Evolutionary conservation across 495 filamentous ascomycete species (phyloP).

Genomic region (Parmelia sp.): DNA sequence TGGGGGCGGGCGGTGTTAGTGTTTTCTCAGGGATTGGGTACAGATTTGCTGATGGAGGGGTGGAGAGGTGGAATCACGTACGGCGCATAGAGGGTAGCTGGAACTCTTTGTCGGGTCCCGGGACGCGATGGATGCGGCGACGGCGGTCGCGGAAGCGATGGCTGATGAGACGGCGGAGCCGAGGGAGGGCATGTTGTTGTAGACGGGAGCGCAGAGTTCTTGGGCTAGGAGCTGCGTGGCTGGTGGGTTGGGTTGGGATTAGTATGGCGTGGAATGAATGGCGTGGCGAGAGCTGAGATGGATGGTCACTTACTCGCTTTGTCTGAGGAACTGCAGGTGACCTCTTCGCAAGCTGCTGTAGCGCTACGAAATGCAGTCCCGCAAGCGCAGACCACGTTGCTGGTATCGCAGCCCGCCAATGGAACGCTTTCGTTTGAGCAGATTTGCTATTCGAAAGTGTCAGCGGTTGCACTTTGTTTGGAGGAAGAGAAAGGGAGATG

Average conservation of each 20-base stretch:
- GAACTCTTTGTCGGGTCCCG: background rate
- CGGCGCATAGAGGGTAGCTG: background rate
- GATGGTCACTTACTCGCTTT: background rate
- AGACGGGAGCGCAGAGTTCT: slow-evolving; percentile 11
- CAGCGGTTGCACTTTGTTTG: background rate
- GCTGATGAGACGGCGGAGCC: background rate
- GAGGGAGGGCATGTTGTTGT: background rate
- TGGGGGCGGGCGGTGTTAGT: background rate
- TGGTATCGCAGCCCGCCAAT: background rate
- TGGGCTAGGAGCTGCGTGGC: background rate
- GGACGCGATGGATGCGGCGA: background rate
- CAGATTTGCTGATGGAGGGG: background rate
- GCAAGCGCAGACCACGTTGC: slow-evolving; percentile 2
- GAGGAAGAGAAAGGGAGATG: background rate
- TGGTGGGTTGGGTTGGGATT: background rate
- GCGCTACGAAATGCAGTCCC: background rate
- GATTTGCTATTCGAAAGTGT: background rate
- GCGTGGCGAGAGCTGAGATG: too few relatives aligned
- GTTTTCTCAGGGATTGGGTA: background rate
- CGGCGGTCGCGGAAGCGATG: background rate
- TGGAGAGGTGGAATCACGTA: background rate
- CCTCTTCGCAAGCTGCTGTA: slow-evolving; percentile 8
- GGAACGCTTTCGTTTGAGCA: background rate
- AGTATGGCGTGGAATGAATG: too few relatives aligned
- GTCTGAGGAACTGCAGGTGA: background rate